Evolutionary conservation across 768 basidiomycete species (phyloP), one percentile per base, ranked within the genome.

Genomic region (Trametes gibbosa): DNA sequence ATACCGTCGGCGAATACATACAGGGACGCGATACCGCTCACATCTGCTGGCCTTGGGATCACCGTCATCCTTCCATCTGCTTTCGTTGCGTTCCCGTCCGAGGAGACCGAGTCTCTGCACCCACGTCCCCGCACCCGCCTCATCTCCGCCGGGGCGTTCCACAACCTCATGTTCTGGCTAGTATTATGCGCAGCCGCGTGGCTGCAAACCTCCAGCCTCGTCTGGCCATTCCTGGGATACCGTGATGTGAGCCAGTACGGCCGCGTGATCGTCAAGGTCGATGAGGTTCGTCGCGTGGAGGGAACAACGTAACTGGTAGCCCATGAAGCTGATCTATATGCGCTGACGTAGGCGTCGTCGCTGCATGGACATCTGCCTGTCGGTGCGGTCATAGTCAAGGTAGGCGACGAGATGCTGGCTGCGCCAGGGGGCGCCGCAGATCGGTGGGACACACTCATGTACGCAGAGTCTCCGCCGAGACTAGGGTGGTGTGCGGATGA

Each of bases 141-240:
- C 48, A 77, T 85, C 32, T 78, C 88, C 8, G 84, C 88, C 1
- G 92, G 92, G 2, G 84, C 90, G 17, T 89, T 85, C 63, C 89
- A 94, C 71, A 95, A 94, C 66, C 68, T 92, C 12, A 57, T 85
- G 5, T 76, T 86, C 39, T 87, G 80, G 75, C 68, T 78, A 47
- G 27, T 83, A 7, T 72, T 89, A 17, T 59, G 75, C 2, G 62
- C 72, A 6, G 52, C 76, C 14, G 68, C 76, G n/a, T 73, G 73
- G 56, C 37, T 73, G 12, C 59, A 56, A 1, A 27, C 70, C 12
- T 60, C 49, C 8, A 21, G 10, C 19, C 12, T 48, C 13, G 39
- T 66, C 25, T 68, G 64, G 62, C 48, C 59, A 1, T 24, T 60
- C 13, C 7, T 76, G 17, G 81, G 79, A 5, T 93, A 89, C 68